Base-by-base conservation (phyloP, 2,329 filamentous ascomycete species). In the Fusarium redolens region DNA sequence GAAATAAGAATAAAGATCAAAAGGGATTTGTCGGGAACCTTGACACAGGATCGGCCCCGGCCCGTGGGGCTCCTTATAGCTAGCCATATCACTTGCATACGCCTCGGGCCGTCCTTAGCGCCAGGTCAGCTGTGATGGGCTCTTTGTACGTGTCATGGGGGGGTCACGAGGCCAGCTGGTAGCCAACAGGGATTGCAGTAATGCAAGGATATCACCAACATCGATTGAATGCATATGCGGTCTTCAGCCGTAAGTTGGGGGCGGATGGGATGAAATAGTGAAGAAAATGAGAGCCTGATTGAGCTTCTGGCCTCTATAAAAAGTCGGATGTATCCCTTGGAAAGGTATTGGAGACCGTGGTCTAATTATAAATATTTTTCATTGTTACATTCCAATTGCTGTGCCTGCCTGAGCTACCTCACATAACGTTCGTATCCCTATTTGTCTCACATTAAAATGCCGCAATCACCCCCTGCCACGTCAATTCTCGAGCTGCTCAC, bases 401-500 rank as follows among this genome's bases (percentile, higher is more conserved):
- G 28, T 28, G 28, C 5, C 28, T 28, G 28, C 6, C 28, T 7
- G 28, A 28, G 28, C 28, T 38, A 18, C 14, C n/a, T 14, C 9
- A 9, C 8, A 12, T 40, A 18, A 7, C 18, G 37, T 14, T 18
- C 20, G 15, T 14, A 47, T 48, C 43, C 41, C n/a, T 33, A 15
- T n/a, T 55, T 67, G 52, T 45, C 59, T 50, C 59, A 51, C 25
- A 45, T 17, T 30, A 50, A 28, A 31, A 70, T 70, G 58, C 22
- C 40, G 17, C 50, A 48, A 33, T 25, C 30, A 55, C 5, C 22
- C 41, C 14, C 47, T 18, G 65, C 68, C 25, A 68, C 61, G 25
- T 71, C 68, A 52, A 62, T 71, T 25, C 51, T 71, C 11, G 65
- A 71, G 51, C 41, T 68, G 9, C 64, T 71, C 14, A 71, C 68